Percentiles rank a stretch among this genome's conserved stretches.
phyloP scores from a whole-genome alignment of 1,284 basidiomycete species.

The Pyrrhoderma lamaoense region DNA sequence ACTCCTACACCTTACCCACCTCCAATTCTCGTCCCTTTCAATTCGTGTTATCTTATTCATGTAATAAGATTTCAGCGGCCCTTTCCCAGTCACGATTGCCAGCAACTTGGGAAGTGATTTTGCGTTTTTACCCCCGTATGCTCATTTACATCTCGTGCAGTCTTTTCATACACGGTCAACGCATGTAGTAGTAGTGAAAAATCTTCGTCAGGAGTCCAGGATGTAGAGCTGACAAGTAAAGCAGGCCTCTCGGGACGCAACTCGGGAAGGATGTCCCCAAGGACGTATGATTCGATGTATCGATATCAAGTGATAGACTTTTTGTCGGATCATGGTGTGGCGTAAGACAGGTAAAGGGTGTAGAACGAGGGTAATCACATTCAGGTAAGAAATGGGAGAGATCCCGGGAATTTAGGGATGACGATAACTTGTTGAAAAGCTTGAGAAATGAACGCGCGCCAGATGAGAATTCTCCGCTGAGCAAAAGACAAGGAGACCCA shows the following conservation, averaged over 20 bases:
- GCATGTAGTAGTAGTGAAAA: constrained; percentile 79
- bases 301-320: constrained; percentile 5
- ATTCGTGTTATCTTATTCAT: constrained; percentile 53
- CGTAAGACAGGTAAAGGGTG: constrained; percentile 46
- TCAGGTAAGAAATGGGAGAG: constrained; percentile 37
- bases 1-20: constrained; percentile 76
- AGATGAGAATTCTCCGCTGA: too few species aligned
- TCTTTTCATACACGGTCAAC: constrained; percentile 59
- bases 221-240: constrained; percentile 86
- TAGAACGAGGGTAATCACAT: constrained; percentile 47
- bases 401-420: constrained; percentile 28
- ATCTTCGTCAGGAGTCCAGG: constrained; percentile 98
- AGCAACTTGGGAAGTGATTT: constrained; percentile 62
- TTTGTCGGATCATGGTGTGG: background rate
- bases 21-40: constrained; percentile 58
- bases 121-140: constrained; percentile 20
- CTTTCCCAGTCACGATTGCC: constrained; percentile 90
- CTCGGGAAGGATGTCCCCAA: constrained; percentile 24
- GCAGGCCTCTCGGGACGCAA: constrained; percentile 72
- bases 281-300: constrained; percentile 18
- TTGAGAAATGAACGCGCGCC: constrained; percentile 26
- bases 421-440: constrained; percentile 50
- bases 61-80: constrained; percentile 69
- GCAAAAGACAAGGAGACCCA: constrained; percentile 29
- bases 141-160: constrained; percentile 36